Percentiles rank a stretch among this genome's conserved stretches.
Evolutionary conservation across 1,284 basidiomycete genomes (phyloP).

Genomic region (Marasmius oreades): DNA sequence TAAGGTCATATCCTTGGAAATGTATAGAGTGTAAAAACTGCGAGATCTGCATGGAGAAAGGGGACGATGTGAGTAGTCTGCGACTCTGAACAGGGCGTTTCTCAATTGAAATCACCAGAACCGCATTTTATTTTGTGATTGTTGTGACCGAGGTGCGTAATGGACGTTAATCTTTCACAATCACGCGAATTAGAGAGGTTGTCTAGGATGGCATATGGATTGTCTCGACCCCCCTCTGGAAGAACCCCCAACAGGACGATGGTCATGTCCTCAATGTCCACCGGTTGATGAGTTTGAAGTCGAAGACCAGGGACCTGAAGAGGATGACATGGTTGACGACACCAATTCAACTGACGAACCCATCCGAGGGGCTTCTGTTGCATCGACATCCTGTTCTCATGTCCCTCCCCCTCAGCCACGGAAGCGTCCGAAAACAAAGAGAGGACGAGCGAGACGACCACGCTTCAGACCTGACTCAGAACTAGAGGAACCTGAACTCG

Average conservation of each 20-base stretch:
- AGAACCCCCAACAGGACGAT: conserved; percentile 69
- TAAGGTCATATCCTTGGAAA: conserved; percentile 78
- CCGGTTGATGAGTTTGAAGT: conserved; percentile 21
- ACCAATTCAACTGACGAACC: conserved; percentile 13
- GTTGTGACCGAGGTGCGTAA: conserved; percentile 80
- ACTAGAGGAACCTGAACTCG: conserved; percentile 20
- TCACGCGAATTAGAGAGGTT: conserved; percentile 12
- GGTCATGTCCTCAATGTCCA: conserved; percentile 70
- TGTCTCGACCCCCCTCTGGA: conserved; percentile 78
- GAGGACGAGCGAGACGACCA: conserved; percentile 6
- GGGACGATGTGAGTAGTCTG: conserved; percentile 75
- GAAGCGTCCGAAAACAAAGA: conserved; percentile 7
- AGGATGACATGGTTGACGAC: not conserved
- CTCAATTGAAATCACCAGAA: conserved; percentile 43
- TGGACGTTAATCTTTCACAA: not conserved
- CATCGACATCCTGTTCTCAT: conserved; percentile 44
- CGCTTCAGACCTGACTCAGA: conserved; percentile 3
- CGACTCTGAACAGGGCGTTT: conserved; percentile 8
- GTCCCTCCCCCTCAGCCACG: conserved; percentile 25
- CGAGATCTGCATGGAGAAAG: conserved; percentile 83
- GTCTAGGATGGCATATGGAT: conserved; percentile 84
- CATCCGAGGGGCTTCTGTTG: conserved; percentile 38
- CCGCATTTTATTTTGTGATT: conserved; percentile 89
- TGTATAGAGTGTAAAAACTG: conserved; percentile 95
- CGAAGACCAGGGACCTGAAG: conserved; percentile 14